Base-by-base conservation (phyloP, 2,329 filamentous ascomycete species). In the Penicillium palitans region DNA sequence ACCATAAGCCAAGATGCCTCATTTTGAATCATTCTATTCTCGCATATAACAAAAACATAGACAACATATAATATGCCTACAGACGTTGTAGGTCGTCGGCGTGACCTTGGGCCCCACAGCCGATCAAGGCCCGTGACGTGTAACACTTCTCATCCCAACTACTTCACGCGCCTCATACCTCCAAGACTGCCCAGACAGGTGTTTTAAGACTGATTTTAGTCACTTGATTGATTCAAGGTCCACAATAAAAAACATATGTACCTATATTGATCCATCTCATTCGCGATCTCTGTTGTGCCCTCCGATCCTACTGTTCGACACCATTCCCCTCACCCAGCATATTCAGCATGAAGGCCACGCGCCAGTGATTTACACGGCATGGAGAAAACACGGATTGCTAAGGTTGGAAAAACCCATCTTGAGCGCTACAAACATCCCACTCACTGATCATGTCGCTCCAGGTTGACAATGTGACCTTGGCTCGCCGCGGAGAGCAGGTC, bases 381-480 rank as follows among this genome's bases (percentile, higher is more conserved):
- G 76, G 76, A 78, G 67, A 76, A 68, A 73, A 78, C 76, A 73
- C 75, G 75, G 62, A 67, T 78, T 55, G 75, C 76, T 63, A 78
- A 77, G 75, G 76, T 78, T 57, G 35, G 67, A 12, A 31, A 15
- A 40, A 58, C 51, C 35, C 33, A 29, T 40, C 21, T 60, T 13
- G n/a, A 41, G 10, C 45, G 21, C 33, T 25, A 42, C 19, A 47
- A 13, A 31, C 35, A 27, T 46, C 6, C 13, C 9, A 56, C 52
- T 57, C 24, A 56, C 40, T 37, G 37, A 48, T 35, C 13, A 54
- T 54, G 17, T 37, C 15, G 33, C 57, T 49, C 37, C 58, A 81
- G 79, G 79, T 81, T 66, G 79, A 81, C 58, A 80, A 86, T 74
- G 84, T 87, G 68, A 83, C 80, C 64, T 78, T 87, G 57, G 80